Conservation (phyloP, 2,329 filamentous ascomycete species). For the Arthrinium phaeospermum region DNA sequence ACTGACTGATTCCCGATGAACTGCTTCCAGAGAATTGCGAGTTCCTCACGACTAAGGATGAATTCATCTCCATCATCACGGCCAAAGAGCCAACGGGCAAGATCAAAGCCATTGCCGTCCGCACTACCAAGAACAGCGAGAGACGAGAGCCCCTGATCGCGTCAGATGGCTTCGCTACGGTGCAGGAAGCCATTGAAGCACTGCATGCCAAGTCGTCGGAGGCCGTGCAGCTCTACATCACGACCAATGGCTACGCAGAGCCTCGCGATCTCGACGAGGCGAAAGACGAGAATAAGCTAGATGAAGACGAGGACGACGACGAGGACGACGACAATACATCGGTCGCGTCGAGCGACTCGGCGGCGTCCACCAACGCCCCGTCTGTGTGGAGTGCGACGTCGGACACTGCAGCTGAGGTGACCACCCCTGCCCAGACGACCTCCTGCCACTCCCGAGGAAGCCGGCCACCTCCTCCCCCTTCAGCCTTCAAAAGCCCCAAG, state of each 20-base stretch:
- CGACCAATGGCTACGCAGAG: constrained; percentile 33
- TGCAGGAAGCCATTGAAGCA: constrained; percentile 33
- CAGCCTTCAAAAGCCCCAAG: constrained; percentile 20
- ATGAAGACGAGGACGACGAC: constrained; percentile 23
- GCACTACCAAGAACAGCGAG: constrained; percentile 27
- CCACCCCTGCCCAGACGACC: constrained; percentile 19
- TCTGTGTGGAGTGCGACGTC: constrained; percentile 35
- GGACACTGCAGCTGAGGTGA: constrained; percentile 32
- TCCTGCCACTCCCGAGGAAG: constrained; percentile 17
- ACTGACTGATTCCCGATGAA: not conserved
- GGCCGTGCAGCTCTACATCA: constrained; percentile 35
- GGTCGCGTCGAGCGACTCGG: constrained; percentile 32
- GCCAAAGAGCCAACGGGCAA: constrained; percentile 29
- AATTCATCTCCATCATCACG: constrained; percentile 34
- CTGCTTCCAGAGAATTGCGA: constrained; percentile 34
- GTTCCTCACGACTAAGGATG: constrained; percentile 35
- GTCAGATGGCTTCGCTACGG: constrained; percentile 30
- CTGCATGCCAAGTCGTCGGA: constrained; percentile 38
- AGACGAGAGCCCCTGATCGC: constrained; percentile 32
- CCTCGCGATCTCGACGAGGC: constrained; percentile 29
- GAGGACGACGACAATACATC: constrained; percentile 33
- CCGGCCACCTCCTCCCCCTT: not conserved
- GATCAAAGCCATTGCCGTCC: constrained; percentile 35
- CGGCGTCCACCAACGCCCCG: constrained; percentile 31
- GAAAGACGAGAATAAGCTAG: constrained; percentile 23